Evolutionary conservation across 805 yeast species (phyloP).

Genomic region (Nakazawaea ernobii): DNA sequence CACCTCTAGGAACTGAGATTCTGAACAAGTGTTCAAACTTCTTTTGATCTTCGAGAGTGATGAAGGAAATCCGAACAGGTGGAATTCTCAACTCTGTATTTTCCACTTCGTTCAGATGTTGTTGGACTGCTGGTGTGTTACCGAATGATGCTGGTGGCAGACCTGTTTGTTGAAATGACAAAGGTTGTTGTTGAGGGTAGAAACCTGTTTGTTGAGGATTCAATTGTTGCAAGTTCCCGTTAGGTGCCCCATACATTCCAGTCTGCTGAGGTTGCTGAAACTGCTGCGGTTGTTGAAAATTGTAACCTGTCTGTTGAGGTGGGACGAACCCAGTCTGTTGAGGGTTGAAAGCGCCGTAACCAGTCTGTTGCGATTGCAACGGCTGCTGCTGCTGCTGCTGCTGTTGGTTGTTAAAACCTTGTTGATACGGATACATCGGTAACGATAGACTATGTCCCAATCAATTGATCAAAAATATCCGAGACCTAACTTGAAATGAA

Average conservation of each 20-base stretch:
- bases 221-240: slow-evolving; percentile 13
- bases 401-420: slow-evolving; percentile 1
- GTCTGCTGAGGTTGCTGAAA: slow-evolving; percentile 32
- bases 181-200: slow-evolving; percentile 16
- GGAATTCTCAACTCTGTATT: slow-evolving; percentile 64
- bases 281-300: slow-evolving; percentile 25
- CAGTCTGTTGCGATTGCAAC: slow-evolving; percentile 25
- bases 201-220: slow-evolving; percentile 23
- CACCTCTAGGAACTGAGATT: slow-evolving; percentile 69
- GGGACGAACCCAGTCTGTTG: slow-evolving; percentile 2
- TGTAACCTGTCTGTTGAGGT: slow-evolving; percentile 14
- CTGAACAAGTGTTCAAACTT: slow-evolving; percentile 83
- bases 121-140: slow-evolving; percentile 14
- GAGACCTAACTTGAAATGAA: too few relatives aligned
- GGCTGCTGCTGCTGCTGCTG: slow-evolving; percentile 12
- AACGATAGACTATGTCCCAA: not conserved
- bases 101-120: slow-evolving; percentile 36
- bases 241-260: slow-evolving; percentile 29
- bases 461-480: not conserved
- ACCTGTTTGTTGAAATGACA: slow-evolving; percentile 17
- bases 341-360: slow-evolving; percentile 12
- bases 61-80: slow-evolving; percentile 72
- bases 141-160: slow-evolving; percentile 11
- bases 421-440: slow-evolving; percentile 9
- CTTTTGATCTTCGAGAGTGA: slow-evolving; percentile 79